Evolutionary conservation across 805 yeast genomes (phyloP).

Genomic region (Starmerella floricola): DNA sequence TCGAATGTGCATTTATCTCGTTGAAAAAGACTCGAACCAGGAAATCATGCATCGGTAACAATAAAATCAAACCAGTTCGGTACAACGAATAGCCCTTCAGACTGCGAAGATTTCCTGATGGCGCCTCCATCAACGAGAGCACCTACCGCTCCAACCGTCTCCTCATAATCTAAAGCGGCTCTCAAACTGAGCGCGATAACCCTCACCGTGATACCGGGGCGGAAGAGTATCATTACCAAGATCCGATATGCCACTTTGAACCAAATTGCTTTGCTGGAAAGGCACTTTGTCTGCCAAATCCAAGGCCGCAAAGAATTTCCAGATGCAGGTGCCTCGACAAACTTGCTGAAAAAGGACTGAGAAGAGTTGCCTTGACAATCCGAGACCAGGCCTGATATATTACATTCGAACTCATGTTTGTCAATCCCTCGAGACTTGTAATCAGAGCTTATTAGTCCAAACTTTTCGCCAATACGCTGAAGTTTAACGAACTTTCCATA

Average conservation of each 20-base stretch:
- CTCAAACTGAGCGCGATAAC: conserved; percentile 22
- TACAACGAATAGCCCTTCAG: not conserved
- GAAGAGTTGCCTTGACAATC: not conserved
- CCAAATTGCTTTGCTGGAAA: conserved; percentile 50
- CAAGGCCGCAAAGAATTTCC: conserved; percentile 7
- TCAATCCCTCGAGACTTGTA: conserved; percentile 71
- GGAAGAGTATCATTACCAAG: conserved; percentile 35
- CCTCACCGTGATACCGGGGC: conserved; percentile 41
- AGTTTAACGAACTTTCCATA: not conserved
- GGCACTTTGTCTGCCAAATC: conserved; percentile 24
- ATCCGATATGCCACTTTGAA: conserved; percentile 39
- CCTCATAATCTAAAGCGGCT: conserved; percentile 22
- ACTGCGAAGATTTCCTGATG: not conserved
- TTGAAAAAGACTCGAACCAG: too few relatives aligned
- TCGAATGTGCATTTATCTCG: too few relatives aligned
- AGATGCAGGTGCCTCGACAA: conserved; percentile 1
- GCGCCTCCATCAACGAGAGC: conserved; percentile 22
- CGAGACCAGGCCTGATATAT: conserved; percentile 2
- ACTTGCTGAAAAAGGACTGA: not conserved
- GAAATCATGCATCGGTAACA: too few relatives aligned
- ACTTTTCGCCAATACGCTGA: conserved; percentile 12
- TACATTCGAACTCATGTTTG: conserved; percentile 17
- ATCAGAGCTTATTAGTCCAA: conserved; percentile 10
- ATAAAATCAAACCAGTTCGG: conserved; percentile 7
- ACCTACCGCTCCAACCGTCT: conserved; percentile 22